Evolutionary conservation across 352 stramenopile species (phyloP), one percentile per base, ranked within the genome.

Genomic region (Pythium dissotocum): DNA sequence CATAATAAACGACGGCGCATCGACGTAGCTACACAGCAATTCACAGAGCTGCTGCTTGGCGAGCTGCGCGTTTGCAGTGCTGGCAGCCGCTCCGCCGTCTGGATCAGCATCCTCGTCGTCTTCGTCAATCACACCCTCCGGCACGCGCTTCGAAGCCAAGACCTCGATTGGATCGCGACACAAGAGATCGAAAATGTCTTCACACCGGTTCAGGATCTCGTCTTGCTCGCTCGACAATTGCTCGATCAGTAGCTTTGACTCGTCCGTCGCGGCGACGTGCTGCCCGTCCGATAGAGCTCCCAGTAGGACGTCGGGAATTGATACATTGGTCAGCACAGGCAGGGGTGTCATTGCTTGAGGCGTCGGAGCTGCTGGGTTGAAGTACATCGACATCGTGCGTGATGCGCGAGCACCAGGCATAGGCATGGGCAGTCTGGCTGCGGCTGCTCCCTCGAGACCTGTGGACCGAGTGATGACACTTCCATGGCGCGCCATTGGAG

Each of bases 181-280:
- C 0, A 91, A 67, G 38, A 88, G n/a, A 24, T 89, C 78, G 38
- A 89, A 91, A 0, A 88, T 58, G 24, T 83, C 74, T 61, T 91
- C 79, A 28, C 83, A 91, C 30, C 76, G 75, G 12, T 65, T 64
- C 28, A 85, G 33, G 12, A 85, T 69, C 18, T 76, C 63, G 6
- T 78, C 71, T 2, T 79, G 68, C 2, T 57, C 65, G 14, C 21
- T 55, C 3, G 42, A 48, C 7, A 81, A 55, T 48, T 77, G 49
- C 4, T 75, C 77, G 18, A 65, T 69, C 8, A 69, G n/a, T 9
- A 69, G 33, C 18, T 69, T 49, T 0, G 55, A 46, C 9, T 65
- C 48, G 28, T 69, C 61, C 2, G 61, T 65, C 32, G 55, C 48
- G 0, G 61, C 67, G 16, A 55, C 61, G 46, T 65, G 67, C 21